Evolutionary conservation across 371 early-diverging fungal species (phyloP).

Genomic region (Conidiobolus incongruus): DNA sequence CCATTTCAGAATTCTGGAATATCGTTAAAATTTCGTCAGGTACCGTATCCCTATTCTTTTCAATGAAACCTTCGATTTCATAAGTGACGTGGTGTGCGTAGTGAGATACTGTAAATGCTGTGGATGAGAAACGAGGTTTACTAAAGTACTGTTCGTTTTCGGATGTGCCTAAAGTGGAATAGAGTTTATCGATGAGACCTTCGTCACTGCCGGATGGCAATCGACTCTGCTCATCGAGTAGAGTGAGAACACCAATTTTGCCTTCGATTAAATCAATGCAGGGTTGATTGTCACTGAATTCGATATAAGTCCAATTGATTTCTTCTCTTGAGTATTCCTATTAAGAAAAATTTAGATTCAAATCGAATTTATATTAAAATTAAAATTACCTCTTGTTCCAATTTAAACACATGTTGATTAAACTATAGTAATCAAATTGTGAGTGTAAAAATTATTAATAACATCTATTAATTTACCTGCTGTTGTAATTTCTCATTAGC

Average conservation of each 20-base stretch:
- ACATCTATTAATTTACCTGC: slow-evolving; percentile 15
- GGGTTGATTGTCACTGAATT: slow-evolving; percentile 98
- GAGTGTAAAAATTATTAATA: not conserved
- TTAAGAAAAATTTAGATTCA: not conserved
- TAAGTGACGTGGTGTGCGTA: slow-evolving; percentile 86
- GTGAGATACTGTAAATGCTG: slow-evolving; percentile 67
- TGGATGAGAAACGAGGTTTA: slow-evolving; percentile 71
- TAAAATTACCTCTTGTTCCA: slow-evolving; percentile 55
- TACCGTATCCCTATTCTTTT: slow-evolving; percentile 97
- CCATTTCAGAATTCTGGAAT: slow-evolving; percentile 38
- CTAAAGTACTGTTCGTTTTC: slow-evolving; percentile 52
- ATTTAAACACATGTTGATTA: slow-evolving; percentile 77
- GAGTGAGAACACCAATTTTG: slow-evolving; percentile 70
- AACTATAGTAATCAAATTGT: slow-evolving; percentile 27
- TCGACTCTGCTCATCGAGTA: slow-evolving; percentile 93
- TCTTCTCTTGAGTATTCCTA: slow-evolving; percentile 75
- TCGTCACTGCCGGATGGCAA: slow-evolving; percentile 78
- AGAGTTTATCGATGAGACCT: slow-evolving; percentile 64
- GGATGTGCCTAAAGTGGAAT: slow-evolving; percentile 43
- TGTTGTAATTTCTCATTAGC: slow-evolving; percentile 97
- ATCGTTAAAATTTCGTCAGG: slow-evolving; percentile 71
- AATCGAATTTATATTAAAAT: not conserved
- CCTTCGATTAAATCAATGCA: slow-evolving; percentile 98
- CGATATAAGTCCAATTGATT: slow-evolving; percentile 76
- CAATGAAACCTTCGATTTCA: slow-evolving; percentile 83